Base-by-base conservation (phyloP, 176 grass and related monocot species). In the Elymus sibiricus region DNA sequence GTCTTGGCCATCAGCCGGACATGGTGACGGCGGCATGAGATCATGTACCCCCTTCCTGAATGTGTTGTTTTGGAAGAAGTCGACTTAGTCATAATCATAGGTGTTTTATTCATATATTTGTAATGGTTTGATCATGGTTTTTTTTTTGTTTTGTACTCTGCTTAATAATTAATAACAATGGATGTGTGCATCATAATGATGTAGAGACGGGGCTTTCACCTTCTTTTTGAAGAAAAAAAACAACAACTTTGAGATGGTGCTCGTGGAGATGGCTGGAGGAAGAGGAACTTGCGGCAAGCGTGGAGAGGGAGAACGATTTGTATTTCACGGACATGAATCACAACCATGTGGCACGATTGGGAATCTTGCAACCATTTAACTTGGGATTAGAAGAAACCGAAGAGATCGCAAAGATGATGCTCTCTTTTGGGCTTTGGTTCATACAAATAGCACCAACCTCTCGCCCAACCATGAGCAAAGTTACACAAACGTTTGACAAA, bases 231-330 rank as follows among this genome's bases (percentile, higher is more conserved):
- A 34, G 32, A 34, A 34, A 34, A 34, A 34, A 34, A 34, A 34
- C 32, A 34, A 34, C 32, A 34, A 34, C 32, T 34, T 34, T 34
- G 32, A 34, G 32, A 74, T 92, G 87, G 64, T 92, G 80, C 79
- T 92, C 0, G 68, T 92, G n/a, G 85, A 94, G 80, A 83, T 91
- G 76, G 86, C 89, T 0, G 86, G 90, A 37, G 90, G 86, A 61
- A 61, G 62, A 86, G 56, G 62, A 92, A 92, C 62, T 34, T 74
- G 17, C 55, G 34, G 24, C 17, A 25, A 74, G 37, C 2, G 56
- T 74, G 21, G 37, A 60, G 1, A 74, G 40, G 11, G 31, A 39
- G 8, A 62, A 35, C 3, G 37, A 62, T 11, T 19, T 16, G 13
- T 74, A 84, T 84, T 84, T 84, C 40, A 53, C 82, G 0, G 37